Evolutionary conservation across 2,329 filamentous ascomycete genomes (phyloP), one percentile per base, ranked within the genome.

Genomic region (Pseudopithomyces maydicus): DNA sequence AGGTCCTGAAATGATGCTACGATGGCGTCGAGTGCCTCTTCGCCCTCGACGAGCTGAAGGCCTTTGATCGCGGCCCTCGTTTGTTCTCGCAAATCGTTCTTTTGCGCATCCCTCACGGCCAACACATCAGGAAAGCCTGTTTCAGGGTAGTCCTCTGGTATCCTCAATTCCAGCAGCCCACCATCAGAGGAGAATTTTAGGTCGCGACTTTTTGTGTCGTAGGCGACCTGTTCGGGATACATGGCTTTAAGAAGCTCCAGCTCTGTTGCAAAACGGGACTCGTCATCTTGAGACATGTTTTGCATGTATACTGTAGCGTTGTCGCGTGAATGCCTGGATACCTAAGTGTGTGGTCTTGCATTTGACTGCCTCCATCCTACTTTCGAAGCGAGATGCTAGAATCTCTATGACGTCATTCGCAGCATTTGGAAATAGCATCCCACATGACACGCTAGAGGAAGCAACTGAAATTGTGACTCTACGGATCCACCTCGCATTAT

Each of bases 1-100:
- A 78, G 52, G 4, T 71, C 65, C 53, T 74, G 68, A 60, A 80
- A 81, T 12, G 62, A 59, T 10, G 69, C 63, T 20, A 81, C 71
- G 35, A 80, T 72, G 5, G 75, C 72, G 61, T 81, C 79, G 1
- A 81, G 71, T 2, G 73, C 65, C 64, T 80, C 78, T 55, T 80
- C 78, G 8, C 77, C 77, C 43, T 77, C 74, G 5, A 67, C 68
- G 5, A 71, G 38, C 0, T 46, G 52, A 20, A 72, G 60, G 0
- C 59, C 57, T 20, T 59, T 54, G 11, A 79, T 66, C 6, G 62
- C 68, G 5, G 56, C 46, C 47, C 72, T 75, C 6, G 73, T 65
- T 4, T 62, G 53, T 33, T 74, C 65, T 11, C 78, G 68, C 17
- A 79, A 8, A 55, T 81, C 78, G 20, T 62, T 59, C 54, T 74